These are phyloP conservation scores for Fusarium liriodendri DNA, from an alignment of 2,329 filamentous ascomycete species.

Conservation along the genomic window DNA sequence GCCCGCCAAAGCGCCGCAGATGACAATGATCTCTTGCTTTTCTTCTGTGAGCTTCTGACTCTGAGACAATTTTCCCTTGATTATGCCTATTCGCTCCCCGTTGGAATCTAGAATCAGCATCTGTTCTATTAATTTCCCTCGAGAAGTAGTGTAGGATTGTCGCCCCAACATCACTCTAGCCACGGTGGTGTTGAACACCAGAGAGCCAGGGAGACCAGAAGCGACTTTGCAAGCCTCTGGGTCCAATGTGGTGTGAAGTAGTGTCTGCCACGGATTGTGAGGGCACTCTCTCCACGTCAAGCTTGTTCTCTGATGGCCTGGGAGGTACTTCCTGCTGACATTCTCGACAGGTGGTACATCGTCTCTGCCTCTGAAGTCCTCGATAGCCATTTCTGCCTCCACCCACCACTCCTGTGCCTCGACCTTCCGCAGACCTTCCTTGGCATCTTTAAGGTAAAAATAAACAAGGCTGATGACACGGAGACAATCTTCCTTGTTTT, in stretches of 20 bases:
- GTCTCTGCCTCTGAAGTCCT: not conserved
- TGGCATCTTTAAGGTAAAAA: not conserved
- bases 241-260: not conserved
- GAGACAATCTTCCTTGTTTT: not conserved
- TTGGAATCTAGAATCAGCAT: not conserved
- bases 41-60: not conserved
- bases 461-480: not conserved
- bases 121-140: not conserved
- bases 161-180: not conserved
- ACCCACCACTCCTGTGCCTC: not conserved
- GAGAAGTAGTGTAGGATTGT: not conserved
- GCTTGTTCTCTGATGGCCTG: not conserved
- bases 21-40: not conserved
- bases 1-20: not conserved
- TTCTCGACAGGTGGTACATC: not conserved
- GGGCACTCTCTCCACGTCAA: not conserved
- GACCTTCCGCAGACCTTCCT: not conserved
- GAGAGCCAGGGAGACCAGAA: not conserved
- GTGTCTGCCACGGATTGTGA: not conserved
- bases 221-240: not conserved
- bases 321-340: not conserved
- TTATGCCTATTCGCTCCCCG: not conserved
- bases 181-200: not conserved
- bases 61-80: not conserved
- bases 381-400: not conserved